A percentile compares a stretch with the other conserved stretches of the same genome.
These are phyloP conservation scores for Emergomyces orientalis DNA, from an alignment of 2,329 filamentous ascomycete genomes.

Conservation along the genomic window DNA sequence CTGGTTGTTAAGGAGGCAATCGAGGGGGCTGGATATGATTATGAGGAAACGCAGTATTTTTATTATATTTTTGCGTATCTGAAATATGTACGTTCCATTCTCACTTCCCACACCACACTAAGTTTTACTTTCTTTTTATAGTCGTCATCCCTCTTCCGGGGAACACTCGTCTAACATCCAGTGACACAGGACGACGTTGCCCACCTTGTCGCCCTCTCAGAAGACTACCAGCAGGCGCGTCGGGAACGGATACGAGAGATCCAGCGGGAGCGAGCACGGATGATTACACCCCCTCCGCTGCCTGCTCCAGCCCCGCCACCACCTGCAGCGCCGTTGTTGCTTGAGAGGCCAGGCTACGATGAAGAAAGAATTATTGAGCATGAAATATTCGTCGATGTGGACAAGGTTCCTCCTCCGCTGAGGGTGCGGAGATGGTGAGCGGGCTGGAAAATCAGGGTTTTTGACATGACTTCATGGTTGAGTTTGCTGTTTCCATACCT, in stretches of 20 bases:
- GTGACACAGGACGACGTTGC: conserved; percentile 68
- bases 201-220: conserved; percentile 70
- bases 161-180: neutral
- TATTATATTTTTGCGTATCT: conserved; percentile 93
- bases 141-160: neutral
- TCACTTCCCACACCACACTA: neutral
- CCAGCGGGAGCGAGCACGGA: conserved; percentile 35
- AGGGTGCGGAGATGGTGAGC: conserved; percentile 2
- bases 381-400: neutral
- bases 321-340: neutral
- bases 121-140: conserved; percentile 1
- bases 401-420: neutral
- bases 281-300: conserved; percentile 18
- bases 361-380: conserved; percentile 6
- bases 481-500: neutral
- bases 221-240: conserved; percentile 64
- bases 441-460: neutral
- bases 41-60: conserved; percentile 78
- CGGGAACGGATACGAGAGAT: conserved; percentile 52
- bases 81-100: conserved; percentile 58
- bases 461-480: neutral
- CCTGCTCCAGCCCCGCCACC: conserved; percentile 11
- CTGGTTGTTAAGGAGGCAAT: conserved; percentile 80
- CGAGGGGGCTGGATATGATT: conserved; percentile 73
- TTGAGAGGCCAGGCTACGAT: neutral